phyloP scores from a whole-genome alignment of 2,329 filamentous ascomycete species.

The Clonostachys solani region DNA sequence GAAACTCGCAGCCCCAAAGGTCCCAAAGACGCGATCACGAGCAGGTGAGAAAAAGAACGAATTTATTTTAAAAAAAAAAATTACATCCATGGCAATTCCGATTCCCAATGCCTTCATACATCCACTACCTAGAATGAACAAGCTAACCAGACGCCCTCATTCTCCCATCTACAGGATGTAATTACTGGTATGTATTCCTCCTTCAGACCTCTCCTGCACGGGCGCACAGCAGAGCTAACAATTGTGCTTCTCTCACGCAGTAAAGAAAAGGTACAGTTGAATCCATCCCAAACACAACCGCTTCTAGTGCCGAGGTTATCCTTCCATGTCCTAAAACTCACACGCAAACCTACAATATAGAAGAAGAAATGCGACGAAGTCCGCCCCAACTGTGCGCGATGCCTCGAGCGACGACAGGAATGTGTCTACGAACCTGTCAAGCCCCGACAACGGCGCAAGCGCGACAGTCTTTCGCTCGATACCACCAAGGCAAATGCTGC shows the following conservation, averaged over 20 bases:
- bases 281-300: neutral
- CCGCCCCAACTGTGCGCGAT: slow-evolving; percentile 45
- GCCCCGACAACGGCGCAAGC: slow-evolving; percentile 30
- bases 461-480: slow-evolving; percentile 12
- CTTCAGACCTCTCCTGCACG: neutral
- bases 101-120: slow-evolving; percentile 4
- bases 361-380: slow-evolving; percentile 56
- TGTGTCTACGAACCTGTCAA: slow-evolving; percentile 46
- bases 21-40: slow-evolving; percentile 55
- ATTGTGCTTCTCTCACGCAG: slow-evolving; percentile 17
- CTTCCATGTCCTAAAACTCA: neutral
- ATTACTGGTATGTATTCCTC: slow-evolving; percentile 38
- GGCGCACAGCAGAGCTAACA: neutral
- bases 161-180: slow-evolving; percentile 34
- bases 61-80: no score
- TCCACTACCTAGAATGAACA: neutral
- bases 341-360: slow-evolving; percentile 18
- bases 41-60: slow-evolving; percentile 41
- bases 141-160: neutral
- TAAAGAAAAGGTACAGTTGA: slow-evolving; percentile 45
- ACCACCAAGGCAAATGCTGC: slow-evolving; percentile 10
- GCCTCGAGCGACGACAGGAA: slow-evolving; percentile 39
- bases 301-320: neutral
- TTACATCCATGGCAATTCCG: neutral
- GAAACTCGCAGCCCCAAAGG: slow-evolving; percentile 51